Conservation (phyloP, 345 rosid genomes). For the Dipteronia dyeriana region DNA sequence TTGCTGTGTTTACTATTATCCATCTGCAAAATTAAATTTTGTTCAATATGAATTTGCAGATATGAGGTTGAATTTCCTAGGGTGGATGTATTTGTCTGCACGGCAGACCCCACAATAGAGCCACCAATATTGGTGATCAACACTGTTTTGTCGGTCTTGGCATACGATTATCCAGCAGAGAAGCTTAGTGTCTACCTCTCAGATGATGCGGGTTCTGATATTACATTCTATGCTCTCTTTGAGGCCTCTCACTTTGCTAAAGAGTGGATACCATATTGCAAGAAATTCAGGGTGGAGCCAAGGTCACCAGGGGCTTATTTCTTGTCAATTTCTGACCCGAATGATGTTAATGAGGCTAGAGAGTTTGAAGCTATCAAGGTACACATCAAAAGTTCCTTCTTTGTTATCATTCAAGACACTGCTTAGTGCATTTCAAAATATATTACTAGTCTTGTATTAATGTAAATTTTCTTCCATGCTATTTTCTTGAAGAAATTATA, state of each 20-base stretch:
- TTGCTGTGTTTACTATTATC: too few relatives aligned
- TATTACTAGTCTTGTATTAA: not conserved
- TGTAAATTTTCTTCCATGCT: not conserved
- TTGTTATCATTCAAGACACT: not conserved
- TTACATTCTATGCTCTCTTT: constrained; percentile 49
- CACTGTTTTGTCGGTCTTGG: constrained; percentile 51
- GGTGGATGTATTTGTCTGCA: constrained; percentile 58
- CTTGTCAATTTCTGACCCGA: constrained; percentile 5
- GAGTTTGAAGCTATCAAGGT: constrained; percentile 32
- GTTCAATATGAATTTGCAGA: constrained; percentile 18
- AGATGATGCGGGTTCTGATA: constrained; percentile 50
- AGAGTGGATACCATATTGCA: constrained; percentile 58
- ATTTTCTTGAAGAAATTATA: constrained; percentile 35
- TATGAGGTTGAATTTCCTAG: constrained; percentile 38
- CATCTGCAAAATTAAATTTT: too few relatives aligned
- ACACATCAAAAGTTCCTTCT: not conserved
- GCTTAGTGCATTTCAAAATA: not conserved
- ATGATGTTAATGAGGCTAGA: not conserved
- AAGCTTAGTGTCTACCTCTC: constrained; percentile 52
- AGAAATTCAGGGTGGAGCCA: constrained; percentile 37
- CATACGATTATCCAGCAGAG: constrained; percentile 45
- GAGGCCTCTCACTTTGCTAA: constrained; percentile 53
- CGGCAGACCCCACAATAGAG: constrained; percentile 53
- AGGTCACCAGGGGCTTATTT: constrained; percentile 51
- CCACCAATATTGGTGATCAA: constrained; percentile 52